A percentile compares a stretch with the other conserved stretches of the same genome.
These are phyloP conservation scores for Cyclanthera cordifolia DNA, from an alignment of 306 rosid species.

Conservation along the genomic window DNA sequence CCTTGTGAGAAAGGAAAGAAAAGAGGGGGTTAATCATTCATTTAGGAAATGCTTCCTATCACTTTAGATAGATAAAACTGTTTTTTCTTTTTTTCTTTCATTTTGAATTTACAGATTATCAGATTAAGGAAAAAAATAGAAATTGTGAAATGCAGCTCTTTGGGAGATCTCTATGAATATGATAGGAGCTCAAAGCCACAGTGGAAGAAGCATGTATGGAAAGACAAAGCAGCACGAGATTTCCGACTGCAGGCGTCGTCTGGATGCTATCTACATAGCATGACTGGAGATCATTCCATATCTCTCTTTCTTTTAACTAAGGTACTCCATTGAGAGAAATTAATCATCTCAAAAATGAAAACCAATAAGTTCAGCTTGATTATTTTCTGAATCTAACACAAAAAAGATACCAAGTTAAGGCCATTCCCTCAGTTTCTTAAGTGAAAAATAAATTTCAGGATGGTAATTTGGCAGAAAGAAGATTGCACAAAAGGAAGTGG, in stretches of 20 bases:
- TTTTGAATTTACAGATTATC: slow-evolving; percentile 18
- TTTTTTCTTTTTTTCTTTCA: not conserved
- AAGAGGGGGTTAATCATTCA: not conserved
- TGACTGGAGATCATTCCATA: slow-evolving; percentile 51
- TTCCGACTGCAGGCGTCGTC: slow-evolving; percentile 38
- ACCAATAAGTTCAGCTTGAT: not conserved
- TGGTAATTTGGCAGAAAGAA: slow-evolving; percentile 75
- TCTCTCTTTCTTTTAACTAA: slow-evolving; percentile 82
- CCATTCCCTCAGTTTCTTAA: slow-evolving; percentile 6
- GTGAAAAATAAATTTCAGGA: slow-evolving; percentile 26
- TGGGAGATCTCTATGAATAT: slow-evolving; percentile 77
- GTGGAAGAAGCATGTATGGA: slow-evolving; percentile 85
- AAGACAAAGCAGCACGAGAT: slow-evolving; percentile 33
- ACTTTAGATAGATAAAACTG: not conserved
- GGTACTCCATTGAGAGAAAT: slow-evolving; percentile 28
- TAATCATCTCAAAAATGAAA: not conserved
- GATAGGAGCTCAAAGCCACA: slow-evolving; percentile 68
- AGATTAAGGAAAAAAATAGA: slow-evolving; percentile 11
- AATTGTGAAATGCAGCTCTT: slow-evolving; percentile 45
- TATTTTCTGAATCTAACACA: not conserved
- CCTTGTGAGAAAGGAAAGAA: not conserved
- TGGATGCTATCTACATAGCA: slow-evolving; percentile 45
- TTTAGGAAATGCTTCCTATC: slow-evolving; percentile 3
- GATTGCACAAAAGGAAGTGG: slow-evolving; percentile 83
- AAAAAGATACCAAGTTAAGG: not conserved